These are phyloP conservation scores for Pseudoneurospora amorphoporcata DNA, from an alignment of 495 filamentous ascomycete species.

Conservation along the genomic window DNA sequence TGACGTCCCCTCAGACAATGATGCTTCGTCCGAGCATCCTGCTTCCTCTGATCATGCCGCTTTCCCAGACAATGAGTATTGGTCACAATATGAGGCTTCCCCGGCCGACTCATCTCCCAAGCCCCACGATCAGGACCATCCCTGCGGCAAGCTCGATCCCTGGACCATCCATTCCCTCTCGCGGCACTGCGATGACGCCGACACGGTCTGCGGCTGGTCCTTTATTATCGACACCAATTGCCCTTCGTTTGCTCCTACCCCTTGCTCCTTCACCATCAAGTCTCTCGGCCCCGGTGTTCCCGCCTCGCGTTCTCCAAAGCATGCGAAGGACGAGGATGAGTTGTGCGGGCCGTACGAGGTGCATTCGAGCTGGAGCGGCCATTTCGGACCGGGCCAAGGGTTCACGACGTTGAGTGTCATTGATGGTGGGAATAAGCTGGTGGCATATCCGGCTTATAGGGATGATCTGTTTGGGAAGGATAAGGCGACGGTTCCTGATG, in stretches of 20 bases:
- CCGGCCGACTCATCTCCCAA: not conserved
- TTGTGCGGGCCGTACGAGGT: slow-evolving; percentile 1
- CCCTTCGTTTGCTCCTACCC: not conserved
- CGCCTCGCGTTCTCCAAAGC: not conserved
- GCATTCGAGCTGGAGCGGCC: not conserved
- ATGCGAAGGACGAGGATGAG: not conserved
- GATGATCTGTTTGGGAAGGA: not conserved
- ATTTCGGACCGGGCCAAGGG: not conserved
- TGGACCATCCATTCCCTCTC: not conserved
- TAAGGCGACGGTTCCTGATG: not conserved
- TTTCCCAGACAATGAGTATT: not conserved
- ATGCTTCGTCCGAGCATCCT: not conserved
- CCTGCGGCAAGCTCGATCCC: not conserved
- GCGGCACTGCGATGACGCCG: not conserved
- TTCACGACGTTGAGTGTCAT: slow-evolving; percentile 1
- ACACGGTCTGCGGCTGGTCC: not conserved
- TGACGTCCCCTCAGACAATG: too few species aligned
- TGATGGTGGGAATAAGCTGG: not conserved
- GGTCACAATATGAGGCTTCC: not conserved
- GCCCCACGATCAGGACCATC: not conserved
- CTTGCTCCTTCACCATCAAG: not conserved
- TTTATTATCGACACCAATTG: not conserved
- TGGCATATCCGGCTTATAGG: not conserved
- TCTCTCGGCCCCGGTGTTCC: not conserved
- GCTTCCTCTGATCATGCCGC: not conserved